These are phyloP conservation scores for Kodamaea jinghongensis DNA, from an alignment of 805 yeast species.

Conservation along the genomic window DNA sequence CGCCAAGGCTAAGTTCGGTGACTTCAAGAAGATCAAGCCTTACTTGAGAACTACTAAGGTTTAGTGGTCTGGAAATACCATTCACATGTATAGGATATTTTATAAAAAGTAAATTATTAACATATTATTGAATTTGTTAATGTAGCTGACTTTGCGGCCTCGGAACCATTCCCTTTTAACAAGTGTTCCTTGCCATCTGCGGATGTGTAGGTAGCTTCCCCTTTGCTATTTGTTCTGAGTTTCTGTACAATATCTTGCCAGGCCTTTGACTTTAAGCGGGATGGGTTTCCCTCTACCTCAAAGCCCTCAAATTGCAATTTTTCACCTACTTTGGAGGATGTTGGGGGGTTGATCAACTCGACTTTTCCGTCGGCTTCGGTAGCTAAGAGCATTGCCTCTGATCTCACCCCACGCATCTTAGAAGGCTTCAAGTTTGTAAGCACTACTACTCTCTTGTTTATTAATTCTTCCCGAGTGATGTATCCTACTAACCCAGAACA, in stretches of 20 bases:
- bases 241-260: constrained; percentile 32
- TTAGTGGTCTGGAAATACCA: neutral
- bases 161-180: constrained; percentile 10
- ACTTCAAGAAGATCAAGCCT: constrained; percentile 58
- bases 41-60: constrained; percentile 56
- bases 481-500: constrained; percentile 58
- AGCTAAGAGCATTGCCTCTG: constrained; percentile 69
- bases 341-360: constrained; percentile 49
- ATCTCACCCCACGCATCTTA: constrained; percentile 59
- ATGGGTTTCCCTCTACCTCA: constrained; percentile 12
- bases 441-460: constrained; percentile 46
- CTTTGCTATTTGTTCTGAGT: constrained; percentile 27
- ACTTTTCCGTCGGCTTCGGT: constrained; percentile 39
- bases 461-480: constrained; percentile 38
- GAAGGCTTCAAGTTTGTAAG: constrained; percentile 58
- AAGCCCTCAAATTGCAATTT: constrained; percentile 34
- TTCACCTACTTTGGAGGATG: constrained; percentile 32
- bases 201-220: constrained; percentile 26
- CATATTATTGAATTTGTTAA: neutral
- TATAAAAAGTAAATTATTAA: neutral
- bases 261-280: constrained; percentile 30
- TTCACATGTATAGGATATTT: neutral
- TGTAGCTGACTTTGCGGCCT: constrained; percentile 2
- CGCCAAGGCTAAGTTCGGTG: constrained; percentile 60
- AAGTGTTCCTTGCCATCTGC: constrained; percentile 20